Percentiles rank a stretch among this genome's conserved stretches.
Conservation (phyloP, 1,139 yeast species). For the Suhomyces bolitotheri region DNA sequence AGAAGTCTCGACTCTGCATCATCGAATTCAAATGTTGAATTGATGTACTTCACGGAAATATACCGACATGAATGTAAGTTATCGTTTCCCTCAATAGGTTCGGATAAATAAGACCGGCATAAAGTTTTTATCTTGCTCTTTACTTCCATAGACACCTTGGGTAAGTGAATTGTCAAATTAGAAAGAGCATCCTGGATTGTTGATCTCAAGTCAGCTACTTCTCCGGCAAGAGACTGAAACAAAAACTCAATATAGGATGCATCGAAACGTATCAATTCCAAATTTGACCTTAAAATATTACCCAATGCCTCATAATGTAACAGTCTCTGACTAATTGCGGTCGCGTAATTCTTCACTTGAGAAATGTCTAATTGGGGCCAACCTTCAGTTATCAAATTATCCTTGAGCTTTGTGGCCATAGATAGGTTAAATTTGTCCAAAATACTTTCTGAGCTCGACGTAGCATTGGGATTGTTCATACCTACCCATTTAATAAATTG, state of each 20-base stretch:
- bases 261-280: slow-evolving; percentile 45
- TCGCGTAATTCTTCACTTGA: slow-evolving; percentile 28
- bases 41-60: slow-evolving; percentile 65
- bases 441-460: slow-evolving; percentile 9
- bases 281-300: slow-evolving; percentile 54
- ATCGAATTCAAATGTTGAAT: slow-evolving; percentile 63
- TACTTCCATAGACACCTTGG: slow-evolving; percentile 37
- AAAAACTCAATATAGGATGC: slow-evolving; percentile 62
- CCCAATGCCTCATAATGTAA: slow-evolving; percentile 80
- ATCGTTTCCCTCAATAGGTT: slow-evolving; percentile 19
- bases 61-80: slow-evolving; percentile 50
- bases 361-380: slow-evolving; percentile 54
- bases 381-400: slow-evolving; percentile 54
- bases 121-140: slow-evolving; percentile 46
- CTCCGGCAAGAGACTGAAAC: slow-evolving; percentile 71
- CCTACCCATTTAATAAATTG: slow-evolving; percentile 62
- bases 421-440: slow-evolving; percentile 33
- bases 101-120: slow-evolving; percentile 39
- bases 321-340: slow-evolving; percentile 49
- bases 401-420: slow-evolving; percentile 54
- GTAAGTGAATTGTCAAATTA: slow-evolving; percentile 53
- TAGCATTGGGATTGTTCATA: slow-evolving; percentile 19
- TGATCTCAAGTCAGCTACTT: slow-evolving; percentile 59
- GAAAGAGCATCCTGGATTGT: slow-evolving; percentile 76
- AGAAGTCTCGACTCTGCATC: slow-evolving; percentile 70